Evolutionary conservation across 2,329 filamentous ascomycete species (phyloP), one percentile per base, ranked within the genome.

Genomic region (Fusarium gaditjirri): DNA sequence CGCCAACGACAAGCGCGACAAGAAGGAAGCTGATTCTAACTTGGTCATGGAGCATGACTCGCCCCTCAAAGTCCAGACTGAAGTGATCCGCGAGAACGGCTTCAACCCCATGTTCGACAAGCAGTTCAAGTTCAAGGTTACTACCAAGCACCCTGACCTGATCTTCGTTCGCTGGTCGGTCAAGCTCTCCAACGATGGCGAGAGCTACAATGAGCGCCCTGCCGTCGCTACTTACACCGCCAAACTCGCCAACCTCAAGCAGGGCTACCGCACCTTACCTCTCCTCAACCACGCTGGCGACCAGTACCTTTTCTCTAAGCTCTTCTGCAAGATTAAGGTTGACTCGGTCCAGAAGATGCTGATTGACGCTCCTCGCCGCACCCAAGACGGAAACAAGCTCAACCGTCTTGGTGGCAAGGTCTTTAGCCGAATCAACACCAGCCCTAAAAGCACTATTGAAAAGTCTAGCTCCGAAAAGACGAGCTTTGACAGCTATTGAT

Each of bases 121-220:
- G 75, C 88, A 89, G 64, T 93, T 95, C 82, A 89, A 90, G 68
- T 92, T 98, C 81, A 91, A 90, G 61, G 86, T 98, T 29, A 94
- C 94, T 52, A 98, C 96, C n/a, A 97, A 97, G 79, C 95, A 95
- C 78, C 95, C 95, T 1, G 94, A 96, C 76, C 86, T 99, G 35
- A 92, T 98, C 64, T 98, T 98, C 81, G 91, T 99, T 57, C 93
- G 94, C 49, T 97, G 94, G 89, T 95, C 92, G 29, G 94, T 98
- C 61, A 95, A 93, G 87, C 93, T 96, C 74, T 95, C 94, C 2
- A 86, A 90, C 65, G 93, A 95, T 78, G 93, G 93, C 44, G 88
- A 91, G 75, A 91, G 85, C 73, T 88, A 89, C 73, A 93, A 89
- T 65, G 81, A 78, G 73, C 82, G 86, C 76, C 82, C 88, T 72